Base-by-base conservation (phyloP, 495 filamentous ascomycete species). In the Talaromyces borbonicus region DNA sequence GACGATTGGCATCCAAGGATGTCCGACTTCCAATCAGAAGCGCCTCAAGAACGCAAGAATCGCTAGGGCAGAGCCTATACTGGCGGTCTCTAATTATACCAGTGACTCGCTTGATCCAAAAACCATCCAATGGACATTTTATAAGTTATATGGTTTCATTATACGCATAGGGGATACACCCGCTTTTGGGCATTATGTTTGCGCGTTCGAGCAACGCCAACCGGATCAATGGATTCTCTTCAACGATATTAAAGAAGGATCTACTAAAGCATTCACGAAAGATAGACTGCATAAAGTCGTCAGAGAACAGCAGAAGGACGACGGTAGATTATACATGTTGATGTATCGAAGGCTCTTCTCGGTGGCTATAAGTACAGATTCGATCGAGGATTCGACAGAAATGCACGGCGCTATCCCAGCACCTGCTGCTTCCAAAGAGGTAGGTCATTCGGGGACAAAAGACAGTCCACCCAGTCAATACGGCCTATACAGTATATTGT, bases 101-200 rank as follows among this genome's bases (percentile, higher is more conserved):
- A 29, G 32, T 20, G 8, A 4, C 11, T 11, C 1, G 11, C n/a
- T 12, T 8, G 9, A 18, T 12, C 42, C 15, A 22, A 15, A 44
- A 0, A 32, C 24, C 8, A 7, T 44, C 16, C 5, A 32, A 4
- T 31, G 29, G 25, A 16, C 42, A 5, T 44, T 32, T 16, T 44
- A 31, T 44, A 25, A 20, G 5, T 19, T 44, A n/a, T 31, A 44
- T 12, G 42, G 42, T n/a, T 15, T 44, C 29, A 32, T 44, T 31
- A 11, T 44, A 2, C 42, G 15, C 15, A 4, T 1, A 12, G 42
- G 42, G 20, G 9, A 2, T 18, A 5, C 1, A 9, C 14, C 7
- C 11, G 1, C 1, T 8, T 3, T 4, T 0, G 42, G 42, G 9
- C 42, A 44, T 44, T 44, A 30, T 20, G 18, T 44, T 5, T 30